Evolutionary conservation across 2,329 filamentous ascomycete genomes (phyloP).

Genomic region (Sarocladium oryzae): DNA sequence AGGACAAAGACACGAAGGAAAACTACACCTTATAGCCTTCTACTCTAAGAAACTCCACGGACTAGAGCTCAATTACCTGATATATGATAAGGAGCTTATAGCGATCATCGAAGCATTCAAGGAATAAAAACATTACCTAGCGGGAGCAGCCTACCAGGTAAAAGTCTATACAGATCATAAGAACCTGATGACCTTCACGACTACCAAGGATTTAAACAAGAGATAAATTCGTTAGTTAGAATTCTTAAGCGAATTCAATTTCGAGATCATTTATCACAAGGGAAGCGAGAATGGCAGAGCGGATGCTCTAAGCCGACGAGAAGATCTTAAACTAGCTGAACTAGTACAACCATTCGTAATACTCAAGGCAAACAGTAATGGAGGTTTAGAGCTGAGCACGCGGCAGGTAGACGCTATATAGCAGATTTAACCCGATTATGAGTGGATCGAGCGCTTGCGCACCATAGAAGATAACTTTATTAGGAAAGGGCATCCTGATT

Average conservation of each 20-base stretch:
- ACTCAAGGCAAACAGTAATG: background rate
- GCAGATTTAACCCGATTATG: background rate
- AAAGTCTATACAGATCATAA: slow-evolving; percentile 12
- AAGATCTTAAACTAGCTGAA: background rate
- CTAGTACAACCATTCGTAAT: slow-evolving; percentile 1
- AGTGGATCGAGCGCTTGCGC: slow-evolving; percentile 2
- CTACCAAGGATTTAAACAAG: slow-evolving; percentile 11
- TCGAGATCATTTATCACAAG: slow-evolving; percentile 15
- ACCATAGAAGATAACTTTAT: background rate
- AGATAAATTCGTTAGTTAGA: slow-evolving; percentile 14
- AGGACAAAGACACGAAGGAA: background rate
- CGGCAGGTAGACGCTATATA: background rate
- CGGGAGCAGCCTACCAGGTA: slow-evolving; percentile 13
- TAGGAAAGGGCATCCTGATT: background rate
- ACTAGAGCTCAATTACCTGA: slow-evolving; percentile 2
- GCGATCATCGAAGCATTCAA: slow-evolving; percentile 10
- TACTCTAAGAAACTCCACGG: slow-evolving; percentile 2
- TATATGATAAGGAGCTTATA: slow-evolving; percentile 11
- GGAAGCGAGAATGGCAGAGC: slow-evolving; percentile 11
- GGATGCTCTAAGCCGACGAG: background rate
- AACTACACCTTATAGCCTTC: slow-evolving; percentile 1
- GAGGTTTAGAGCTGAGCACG: background rate
- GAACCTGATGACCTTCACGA: slow-evolving; percentile 6
- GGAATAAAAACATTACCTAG: slow-evolving; percentile 16
- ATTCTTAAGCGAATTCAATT: slow-evolving; percentile 9